phyloP scores from a whole-genome alignment of 2,329 filamentous ascomycete genomes.

The Rhytidhysteron rufulum region DNA sequence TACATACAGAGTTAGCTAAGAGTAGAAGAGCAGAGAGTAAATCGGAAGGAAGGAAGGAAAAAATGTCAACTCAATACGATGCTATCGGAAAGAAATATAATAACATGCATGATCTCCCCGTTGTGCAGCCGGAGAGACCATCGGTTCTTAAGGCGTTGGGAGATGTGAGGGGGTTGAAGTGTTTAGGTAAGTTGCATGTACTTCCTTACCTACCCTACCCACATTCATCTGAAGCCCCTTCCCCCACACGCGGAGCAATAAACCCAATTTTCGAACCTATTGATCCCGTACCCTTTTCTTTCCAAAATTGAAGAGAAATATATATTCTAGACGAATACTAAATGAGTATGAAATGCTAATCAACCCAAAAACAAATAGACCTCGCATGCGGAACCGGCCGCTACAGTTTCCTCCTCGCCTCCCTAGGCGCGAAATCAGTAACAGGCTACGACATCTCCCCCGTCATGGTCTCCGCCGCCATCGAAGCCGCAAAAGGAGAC shows the following conservation, averaged over 20 bases:
- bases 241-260: not conserved
- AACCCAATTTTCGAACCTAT: no score
- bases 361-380: conserved; percentile 19
- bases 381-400: conserved; percentile 28
- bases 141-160: conserved; percentile 18
- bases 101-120: conserved; percentile 18
- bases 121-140: conserved; percentile 18
- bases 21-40: no score
- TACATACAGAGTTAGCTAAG: no score
- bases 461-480: conserved; percentile 20
- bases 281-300: no score
- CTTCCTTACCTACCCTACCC: not conserved
- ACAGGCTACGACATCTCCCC: conserved; percentile 25
- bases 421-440: conserved; percentile 17
- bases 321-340: no score
- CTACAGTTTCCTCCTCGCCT: conserved; percentile 19
- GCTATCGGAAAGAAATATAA: conserved; percentile 23
- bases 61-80: conserved; percentile 31
- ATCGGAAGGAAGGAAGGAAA: no score
- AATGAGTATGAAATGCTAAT: no score
- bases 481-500: conserved; percentile 8
- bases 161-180: conserved; percentile 15
- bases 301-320: no score
- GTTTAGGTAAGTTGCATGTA: conserved; percentile 19
- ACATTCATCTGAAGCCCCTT: conserved; percentile 1